Evolutionary conservation across 106 monocot species (phyloP), one percentile per base, ranked within the genome.

Genomic region (Dendrobium chrysotoxum): DNA sequence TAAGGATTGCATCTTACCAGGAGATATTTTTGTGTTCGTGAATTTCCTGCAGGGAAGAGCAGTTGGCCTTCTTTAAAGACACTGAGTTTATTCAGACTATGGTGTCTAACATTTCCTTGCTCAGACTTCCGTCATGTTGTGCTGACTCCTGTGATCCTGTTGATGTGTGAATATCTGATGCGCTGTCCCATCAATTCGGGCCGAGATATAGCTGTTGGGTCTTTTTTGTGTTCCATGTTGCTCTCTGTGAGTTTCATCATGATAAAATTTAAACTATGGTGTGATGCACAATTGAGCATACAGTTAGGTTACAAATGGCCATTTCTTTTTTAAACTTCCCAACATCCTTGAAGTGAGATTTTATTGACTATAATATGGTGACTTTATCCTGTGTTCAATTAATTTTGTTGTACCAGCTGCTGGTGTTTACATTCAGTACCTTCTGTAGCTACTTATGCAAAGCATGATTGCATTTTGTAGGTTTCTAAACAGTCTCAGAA

Each of bases 71-170:
- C 88, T 54, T 81, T 99, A 82, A 99, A 93, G 86, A 91, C 91
- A 21, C 54, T 99, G 74, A 77, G 88, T 58, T 86, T 95, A 45
- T 76, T 99, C 82, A 91, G 93, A 80, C 65, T 99, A 28, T 99
- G 95, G 99, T 93, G 93, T 39, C 75, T 95, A 30, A 93, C 83
- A 72, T 99, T 95, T 78, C 95, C 99, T 40, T 93, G 95, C 84
- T 92, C 99, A 54, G 99, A 99, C 81, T 99, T 93, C 80, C 99
- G 99, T 28, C 99, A 99, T 86, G 89, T 87, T 28, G 91, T 99
- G 58, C 91, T 87, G 88, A 99, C 99, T 79, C 99, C 99, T 79
- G 85, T 83, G 79, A 87, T 89, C 61, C 84, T 95, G 44, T 79
- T 99, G 77, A 99, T 99, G 85, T 99, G 91, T 41, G 95, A 99